A percentile compares a stretch with the other conserved stretches of the same genome.
Evolutionary conservation across 1,139 yeast species (phyloP).

Genomic region (Candida freyschussii): DNA sequence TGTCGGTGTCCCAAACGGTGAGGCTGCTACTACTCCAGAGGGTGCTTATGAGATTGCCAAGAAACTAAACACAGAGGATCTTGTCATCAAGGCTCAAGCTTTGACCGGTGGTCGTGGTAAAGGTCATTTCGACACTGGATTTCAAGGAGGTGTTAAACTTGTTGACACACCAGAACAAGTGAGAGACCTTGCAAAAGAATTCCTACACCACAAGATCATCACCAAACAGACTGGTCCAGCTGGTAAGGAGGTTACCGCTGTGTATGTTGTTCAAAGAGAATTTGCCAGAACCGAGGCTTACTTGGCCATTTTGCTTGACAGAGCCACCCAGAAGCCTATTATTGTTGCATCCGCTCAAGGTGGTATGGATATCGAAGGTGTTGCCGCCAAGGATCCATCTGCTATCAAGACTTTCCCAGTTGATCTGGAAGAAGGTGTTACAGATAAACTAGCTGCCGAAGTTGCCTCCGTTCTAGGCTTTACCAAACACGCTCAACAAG

Average conservation of each 20-base stretch:
- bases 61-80: conserved; percentile 61
- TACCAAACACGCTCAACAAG: conserved; percentile 70
- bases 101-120: conserved; percentile 99
- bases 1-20: conserved; percentile 87
- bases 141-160: conserved; percentile 95
- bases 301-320: conserved; percentile 91
- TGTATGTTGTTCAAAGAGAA: conserved; percentile 91
- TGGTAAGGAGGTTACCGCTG: conserved; percentile 97
- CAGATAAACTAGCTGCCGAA: conserved; percentile 68
- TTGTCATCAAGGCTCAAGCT: conserved; percentile 97
- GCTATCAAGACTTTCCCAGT: conserved; percentile 90
- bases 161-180: conserved; percentile 86
- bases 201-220: conserved; percentile 88
- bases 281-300: conserved; percentile 93
- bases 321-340: conserved; percentile 84
- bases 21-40: conserved; percentile 84
- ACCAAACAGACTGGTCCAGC: conserved; percentile 98
- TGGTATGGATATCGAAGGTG: conserved; percentile 99
- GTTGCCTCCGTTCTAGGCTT: conserved; percentile 82
- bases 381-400: conserved; percentile 85
- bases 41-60: conserved; percentile 83
- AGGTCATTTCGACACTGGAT: conserved; percentile 94
- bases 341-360: conserved; percentile 97
- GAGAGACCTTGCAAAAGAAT: conserved; percentile 75
- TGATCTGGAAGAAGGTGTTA: conserved; percentile 73